Evolutionary conservation across 116 monocot species (phyloP), one percentile per base, ranked within the genome.

Genomic region (Dioscorea cayenensis): DNA sequence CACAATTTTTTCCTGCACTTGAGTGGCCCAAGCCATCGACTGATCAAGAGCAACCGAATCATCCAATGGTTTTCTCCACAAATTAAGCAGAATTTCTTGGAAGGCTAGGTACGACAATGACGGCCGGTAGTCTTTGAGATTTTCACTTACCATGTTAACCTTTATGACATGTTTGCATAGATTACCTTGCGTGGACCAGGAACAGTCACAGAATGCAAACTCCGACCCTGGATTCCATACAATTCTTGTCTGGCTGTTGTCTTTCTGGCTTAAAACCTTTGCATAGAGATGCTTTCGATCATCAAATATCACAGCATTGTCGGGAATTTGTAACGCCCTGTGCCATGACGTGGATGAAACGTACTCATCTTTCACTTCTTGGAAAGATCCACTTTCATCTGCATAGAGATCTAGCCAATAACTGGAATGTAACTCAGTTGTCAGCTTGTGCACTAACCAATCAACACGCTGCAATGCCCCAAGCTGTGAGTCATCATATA

Each of bases 131-230:
- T 85, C 82, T 58, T 80, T 79, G 22, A 37, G 64, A 37, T 68
- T 62, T 22, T 82, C 67, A 27, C 80, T 84, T 5, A 92, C 23
- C 77, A 84, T 79, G 58, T 83, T 97, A 11, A 83, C 96, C 79
- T 97, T 97, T 62, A 97, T 84, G 11, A 90, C 51, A 81, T 97
- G 96, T 64, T 97, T 92, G 86, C 96, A 97, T 59, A 92, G 75
- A 73, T 97, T 97, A 38, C 88, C 96, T 68, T 90, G 76, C 84
- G 88, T 73, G 43, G 96, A 87, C 96, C 96, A 97, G 0, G 81
- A 82, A 73, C 96, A 97, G 70, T 88, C 86, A 52, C 92, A 97
- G 16, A 97, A 65, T 7, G 92, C 77, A 63, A 97, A 97, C 64
- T 97, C 96, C 18, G 93, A 86, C 11, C 96, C 87, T 0, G 92